Base-by-base conservation (phyloP, 2,329 filamentous ascomycete genomes). In the Teratosphaeria viscida region DNA sequence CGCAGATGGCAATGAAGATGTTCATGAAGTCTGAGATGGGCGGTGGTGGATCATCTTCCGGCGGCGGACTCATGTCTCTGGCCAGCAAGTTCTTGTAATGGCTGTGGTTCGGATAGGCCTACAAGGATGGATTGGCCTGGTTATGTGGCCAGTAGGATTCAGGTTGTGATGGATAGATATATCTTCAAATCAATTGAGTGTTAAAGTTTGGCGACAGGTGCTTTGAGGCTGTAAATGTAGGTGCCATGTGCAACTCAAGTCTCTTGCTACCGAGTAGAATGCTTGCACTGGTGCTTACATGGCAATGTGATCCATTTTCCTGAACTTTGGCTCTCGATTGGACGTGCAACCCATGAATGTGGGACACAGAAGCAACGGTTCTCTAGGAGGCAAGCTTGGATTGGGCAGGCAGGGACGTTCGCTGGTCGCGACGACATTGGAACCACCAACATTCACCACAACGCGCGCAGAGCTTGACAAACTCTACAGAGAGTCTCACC, bases 1-100 rank as follows among this genome's bases (percentile, higher is more conserved):
- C 85, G 1, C 86, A 95, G 80, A 87, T 89, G 82, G 92, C 91
- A 2, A 74, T 96, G 67, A 91, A 95, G 82, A 88, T 96, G 84
- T 96, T 92, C 74, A 77, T 95, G 78, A 92, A 95, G 82, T 85
- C 82, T 67, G 81, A 90, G 72, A 74, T 74, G 70, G 75, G 77
- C 32, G 75, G 75, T 35, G 66, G 71, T 37, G 69, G 70, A n/a
- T 67, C 69, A 12, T 81, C 43, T 10, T 49, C 81, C 23, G 74
- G 79, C 63, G 76, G 79, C 39, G 73, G 82, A 1, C 67, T 87
- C 60, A 78, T 85, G 76, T 74, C 75, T 58, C 65, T 85, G 70
- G 84, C 84, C 8, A 80, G 79, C 71, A 86, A 86, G 74, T 86
- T 87, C 71, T 64, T 85, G 63, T 64, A 65, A 62, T 23, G 19